Conservation (phyloP, 2,329 filamentous ascomycete species). For the Paramyrothecium roridum region DNA sequence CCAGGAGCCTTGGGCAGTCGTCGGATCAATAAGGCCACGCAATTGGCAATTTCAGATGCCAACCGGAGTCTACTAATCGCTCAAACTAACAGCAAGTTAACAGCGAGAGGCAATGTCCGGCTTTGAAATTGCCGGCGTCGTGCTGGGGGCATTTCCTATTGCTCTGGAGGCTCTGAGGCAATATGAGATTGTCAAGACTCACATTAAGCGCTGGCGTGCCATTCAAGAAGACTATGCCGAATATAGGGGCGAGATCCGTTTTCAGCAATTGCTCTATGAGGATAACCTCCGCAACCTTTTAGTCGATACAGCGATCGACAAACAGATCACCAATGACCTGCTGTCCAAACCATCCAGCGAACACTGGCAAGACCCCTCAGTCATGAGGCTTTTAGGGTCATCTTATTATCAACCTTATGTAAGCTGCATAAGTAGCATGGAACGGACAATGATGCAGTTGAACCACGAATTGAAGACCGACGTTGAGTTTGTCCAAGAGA, state of each 20-base stretch:
- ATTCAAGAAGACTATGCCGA: not conserved
- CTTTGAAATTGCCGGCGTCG: not conserved
- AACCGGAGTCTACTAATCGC: not conserved
- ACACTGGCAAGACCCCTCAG: not conserved
- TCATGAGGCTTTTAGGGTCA: not conserved
- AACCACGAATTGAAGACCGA: not conserved
- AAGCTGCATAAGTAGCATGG: not conserved
- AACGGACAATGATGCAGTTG: not conserved
- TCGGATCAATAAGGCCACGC: not conserved
- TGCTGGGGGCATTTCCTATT: not conserved
- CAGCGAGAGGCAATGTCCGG: not conserved
- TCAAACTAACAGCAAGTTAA: not conserved
- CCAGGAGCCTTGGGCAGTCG: no score
- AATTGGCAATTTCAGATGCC: not conserved
- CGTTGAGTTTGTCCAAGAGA: not conserved
- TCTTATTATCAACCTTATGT: not conserved
- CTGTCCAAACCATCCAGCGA: not conserved
- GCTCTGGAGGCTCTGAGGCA: not conserved
- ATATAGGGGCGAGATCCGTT: not conserved
- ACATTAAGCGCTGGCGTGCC: not conserved
- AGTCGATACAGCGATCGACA: not conserved
- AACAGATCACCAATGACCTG: not conserved
- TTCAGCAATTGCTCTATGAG: not conserved
- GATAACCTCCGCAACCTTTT: not conserved
- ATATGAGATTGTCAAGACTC: not conserved